A percentile compares a stretch with the other conserved stretches of the same genome.
Evolutionary conservation across 768 basidiomycete genomes (phyloP).

Genomic region (Inosperma sp.): DNA sequence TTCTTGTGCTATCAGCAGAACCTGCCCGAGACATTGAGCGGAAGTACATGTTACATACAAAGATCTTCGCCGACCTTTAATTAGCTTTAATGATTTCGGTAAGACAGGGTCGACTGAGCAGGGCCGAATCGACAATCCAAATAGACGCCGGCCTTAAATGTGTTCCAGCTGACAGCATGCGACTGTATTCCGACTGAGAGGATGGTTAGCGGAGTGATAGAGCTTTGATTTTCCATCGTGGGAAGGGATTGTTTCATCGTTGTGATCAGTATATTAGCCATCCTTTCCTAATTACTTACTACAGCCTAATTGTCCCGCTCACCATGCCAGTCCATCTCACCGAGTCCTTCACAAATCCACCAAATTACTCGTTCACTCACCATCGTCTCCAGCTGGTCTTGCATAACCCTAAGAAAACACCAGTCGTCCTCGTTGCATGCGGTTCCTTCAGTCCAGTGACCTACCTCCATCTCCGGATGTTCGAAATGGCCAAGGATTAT

Average conservation of each 20-base stretch:
- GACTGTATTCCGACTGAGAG: too few species aligned
- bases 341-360: conserved; percentile 56
- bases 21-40: too few species aligned
- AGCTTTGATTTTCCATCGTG: too few species aligned
- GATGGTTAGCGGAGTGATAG: too few species aligned
- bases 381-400: conserved; percentile 58
- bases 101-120: too few species aligned
- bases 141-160: too few species aligned
- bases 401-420: conserved; percentile 63
- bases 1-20: too few species aligned
- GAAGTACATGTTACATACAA: too few species aligned
- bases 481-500: conserved; percentile 99
- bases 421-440: conserved; percentile 93
- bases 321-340: conserved; percentile 27
- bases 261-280: background rate
- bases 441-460: conserved; percentile 98
- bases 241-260: conserved; percentile 26
- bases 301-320: conserved; percentile 13
- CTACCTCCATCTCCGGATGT: conserved; percentile 98
- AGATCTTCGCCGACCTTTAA: too few species aligned
- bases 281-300: conserved; percentile 6
- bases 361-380: conserved; percentile 62
- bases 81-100: too few species aligned
- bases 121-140: too few species aligned
- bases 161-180: too few species aligned